A percentile compares a stretch with the other conserved stretches of the same genome.
Evolutionary conservation across 257 asterid species (phyloP).

Genomic region (Rhazya stricta): DNA sequence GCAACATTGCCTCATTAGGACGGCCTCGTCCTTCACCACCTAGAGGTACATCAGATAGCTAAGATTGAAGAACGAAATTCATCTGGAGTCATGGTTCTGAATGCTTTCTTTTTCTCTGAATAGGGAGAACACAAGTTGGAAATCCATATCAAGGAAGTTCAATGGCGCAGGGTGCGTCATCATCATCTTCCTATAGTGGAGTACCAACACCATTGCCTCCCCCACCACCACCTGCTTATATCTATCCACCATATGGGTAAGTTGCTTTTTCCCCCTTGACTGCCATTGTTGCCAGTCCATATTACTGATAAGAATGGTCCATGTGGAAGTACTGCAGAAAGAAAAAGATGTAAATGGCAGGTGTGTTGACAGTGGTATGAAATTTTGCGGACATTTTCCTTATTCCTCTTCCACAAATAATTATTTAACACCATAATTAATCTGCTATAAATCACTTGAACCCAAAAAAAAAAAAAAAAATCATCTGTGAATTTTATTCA

Average conservation of each 20-base stretch:
- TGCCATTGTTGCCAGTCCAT: conserved; percentile 29
- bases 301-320: conserved; percentile 44
- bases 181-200: conserved; percentile 41
- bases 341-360: conserved; percentile 41
- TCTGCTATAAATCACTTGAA: background rate
- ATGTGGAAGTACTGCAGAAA: conserved; percentile 36
- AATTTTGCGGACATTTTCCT: conserved; percentile 31
- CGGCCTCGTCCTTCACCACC: conserved; percentile 91
- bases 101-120: background rate
- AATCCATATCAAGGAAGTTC: conserved; percentile 54
- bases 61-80: background rate
- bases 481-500: conserved; percentile 22
- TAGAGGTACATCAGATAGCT: conserved; percentile 33
- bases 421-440: background rate
- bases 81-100: background rate
- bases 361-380: conserved; percentile 36
- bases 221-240: conserved; percentile 49
- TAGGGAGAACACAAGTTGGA: conserved; percentile 63
- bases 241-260: conserved; percentile 94
- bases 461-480: background rate
- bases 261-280: conserved; percentile 13
- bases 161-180: conserved; percentile 42
- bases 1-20: conserved; percentile 89
- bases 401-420: conserved; percentile 6
- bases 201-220: conserved; percentile 41